phyloP scores from a whole-genome alignment of 352 stramenopile species.

The Globisporangium megalacanthum region DNA sequence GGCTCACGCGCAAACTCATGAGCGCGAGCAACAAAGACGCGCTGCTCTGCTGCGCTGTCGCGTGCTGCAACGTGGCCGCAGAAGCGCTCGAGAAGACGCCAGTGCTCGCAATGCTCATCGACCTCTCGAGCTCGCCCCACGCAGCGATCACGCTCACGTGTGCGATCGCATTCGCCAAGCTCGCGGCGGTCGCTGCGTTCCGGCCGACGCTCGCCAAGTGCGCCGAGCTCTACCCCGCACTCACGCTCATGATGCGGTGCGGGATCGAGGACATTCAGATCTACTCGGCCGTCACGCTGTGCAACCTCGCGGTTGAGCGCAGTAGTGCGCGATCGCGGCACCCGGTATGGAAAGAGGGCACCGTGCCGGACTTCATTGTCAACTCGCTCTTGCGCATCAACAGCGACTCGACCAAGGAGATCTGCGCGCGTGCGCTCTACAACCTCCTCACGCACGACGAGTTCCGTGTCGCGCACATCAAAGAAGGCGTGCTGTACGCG shows the following conservation, averaged over 20 bases:
- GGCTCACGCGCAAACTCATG: conserved; percentile 66
- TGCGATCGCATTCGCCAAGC: conserved; percentile 72
- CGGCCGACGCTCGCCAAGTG: conserved; percentile 58
- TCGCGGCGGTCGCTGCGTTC: conserved; percentile 53
- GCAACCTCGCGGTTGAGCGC: conserved; percentile 75
- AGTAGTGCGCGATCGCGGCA: conserved; percentile 47
- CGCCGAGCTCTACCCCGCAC: conserved; percentile 61
- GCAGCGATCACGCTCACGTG: conserved; percentile 65
- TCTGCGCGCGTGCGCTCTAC: conserved; percentile 79
- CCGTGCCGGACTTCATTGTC: conserved; percentile 85
- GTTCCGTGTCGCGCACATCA: conserved; percentile 73
- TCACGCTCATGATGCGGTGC: conserved; percentile 87
- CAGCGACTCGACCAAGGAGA: conserved; percentile 85
- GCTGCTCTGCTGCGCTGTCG: conserved; percentile 60
- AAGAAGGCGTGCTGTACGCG: conserved; percentile 84
- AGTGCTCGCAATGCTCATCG: conserved; percentile 73
- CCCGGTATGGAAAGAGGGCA: conserved; percentile 80
- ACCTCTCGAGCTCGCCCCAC: conserved; percentile 59
- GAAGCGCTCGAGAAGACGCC: conserved; percentile 67
- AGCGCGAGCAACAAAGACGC: conserved; percentile 50
- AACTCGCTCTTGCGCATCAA: conserved; percentile 87
- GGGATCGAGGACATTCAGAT: conserved; percentile 86
- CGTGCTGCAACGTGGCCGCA: conserved; percentile 70
- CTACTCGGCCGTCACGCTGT: conserved; percentile 83
- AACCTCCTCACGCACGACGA: conserved; percentile 85